Conservation (phyloP, 805 yeast species). For the Brettanomyces nanus region DNA sequence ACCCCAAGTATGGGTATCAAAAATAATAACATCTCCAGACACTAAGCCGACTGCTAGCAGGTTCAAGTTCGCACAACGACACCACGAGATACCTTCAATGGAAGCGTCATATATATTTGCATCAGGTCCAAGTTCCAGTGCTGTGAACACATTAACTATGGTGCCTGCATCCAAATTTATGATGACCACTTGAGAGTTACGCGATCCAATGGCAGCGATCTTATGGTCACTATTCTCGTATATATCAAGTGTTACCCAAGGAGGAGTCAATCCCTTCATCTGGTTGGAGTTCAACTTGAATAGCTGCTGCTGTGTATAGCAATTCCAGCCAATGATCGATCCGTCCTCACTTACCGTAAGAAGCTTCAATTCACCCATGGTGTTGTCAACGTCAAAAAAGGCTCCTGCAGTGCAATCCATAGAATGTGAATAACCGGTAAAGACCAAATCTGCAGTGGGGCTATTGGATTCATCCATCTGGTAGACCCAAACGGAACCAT, state of each 20-base stretch:
- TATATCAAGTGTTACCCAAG: conserved; percentile 76
- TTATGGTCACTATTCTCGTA: conserved; percentile 32
- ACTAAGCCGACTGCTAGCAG: conserved; percentile 85
- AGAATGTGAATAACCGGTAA: conserved; percentile 77
- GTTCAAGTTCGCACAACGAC: conserved; percentile 54
- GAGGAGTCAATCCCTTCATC: conserved; percentile 67
- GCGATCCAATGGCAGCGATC: conserved; percentile 71
- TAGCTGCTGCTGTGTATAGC: conserved; percentile 62
- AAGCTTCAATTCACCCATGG: conserved; percentile 49
- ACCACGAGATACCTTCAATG: conserved; percentile 77
- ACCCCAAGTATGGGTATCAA: conserved; percentile 82
- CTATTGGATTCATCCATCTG: conserved; percentile 46
- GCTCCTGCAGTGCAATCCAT: conserved; percentile 73
- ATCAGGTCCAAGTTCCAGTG: conserved; percentile 47
- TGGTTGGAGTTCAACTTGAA: conserved; percentile 61
- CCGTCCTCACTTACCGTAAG: conserved; percentile 83
- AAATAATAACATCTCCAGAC: conserved; percentile 75
- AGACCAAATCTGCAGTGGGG: conserved; percentile 58
- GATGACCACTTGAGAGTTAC: conserved; percentile 82
- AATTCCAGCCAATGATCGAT: conserved; percentile 81
- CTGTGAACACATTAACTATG: conserved; percentile 56
- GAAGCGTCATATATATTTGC: conserved; percentile 60
- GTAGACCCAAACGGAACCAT: conserved; percentile 94
- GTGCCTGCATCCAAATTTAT: conserved; percentile 69
- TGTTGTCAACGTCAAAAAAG: conserved; percentile 52